Base-by-base conservation (phyloP, 768 basidiomycete genomes). In the Cystobasidium tubakii region DNA sequence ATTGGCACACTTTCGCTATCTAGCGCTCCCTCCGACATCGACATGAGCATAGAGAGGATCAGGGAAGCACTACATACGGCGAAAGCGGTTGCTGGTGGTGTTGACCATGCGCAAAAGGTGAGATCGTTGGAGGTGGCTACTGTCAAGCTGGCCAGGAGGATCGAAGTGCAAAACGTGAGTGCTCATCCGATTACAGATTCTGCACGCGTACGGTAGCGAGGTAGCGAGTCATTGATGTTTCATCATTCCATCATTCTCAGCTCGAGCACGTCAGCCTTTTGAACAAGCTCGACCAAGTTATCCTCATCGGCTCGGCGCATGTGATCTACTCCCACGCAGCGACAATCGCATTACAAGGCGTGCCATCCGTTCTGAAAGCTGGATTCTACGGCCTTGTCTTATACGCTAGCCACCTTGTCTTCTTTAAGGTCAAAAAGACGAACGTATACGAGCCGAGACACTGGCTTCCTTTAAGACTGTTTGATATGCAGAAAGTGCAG, bases 371-470 rank as follows among this genome's bases (percentile, higher is more conserved):
- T n/a, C 34, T 75, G 71, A 75, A 75, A 43, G 75, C 76, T 67
- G 74, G 65, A 29, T 97, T 96, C 80, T 85, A 91, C 29, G 93
- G 90, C 34, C 90, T 89, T 39, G 95, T 99, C 81, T 83, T 99
- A 54, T 99, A 93, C 42, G 88, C 89, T 13, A 92, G 90, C 13
- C 97, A 92, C 80, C 81, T 97, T 44, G 84, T 96, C 25, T 83
- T 99, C 55, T 91, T 87, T 76, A 97, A 95, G 82, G 88, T 93
- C 46, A 83, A 85, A 77, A 92, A 91, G 82, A 78, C 80, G n/a
- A 83, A 82, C 69, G 84, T 83, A 39, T 99, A 96, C 79, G 91
- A 94, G 78, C 88, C 92, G 21, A 86, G 85, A 74, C 89, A 95
- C 80, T 98, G 92, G 90, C 89, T 98, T 78, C 86, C 87, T 46